These are phyloP conservation scores for Cladobotryum protrusum DNA, from an alignment of 2,329 filamentous ascomycete species.

Conservation along the genomic window DNA sequence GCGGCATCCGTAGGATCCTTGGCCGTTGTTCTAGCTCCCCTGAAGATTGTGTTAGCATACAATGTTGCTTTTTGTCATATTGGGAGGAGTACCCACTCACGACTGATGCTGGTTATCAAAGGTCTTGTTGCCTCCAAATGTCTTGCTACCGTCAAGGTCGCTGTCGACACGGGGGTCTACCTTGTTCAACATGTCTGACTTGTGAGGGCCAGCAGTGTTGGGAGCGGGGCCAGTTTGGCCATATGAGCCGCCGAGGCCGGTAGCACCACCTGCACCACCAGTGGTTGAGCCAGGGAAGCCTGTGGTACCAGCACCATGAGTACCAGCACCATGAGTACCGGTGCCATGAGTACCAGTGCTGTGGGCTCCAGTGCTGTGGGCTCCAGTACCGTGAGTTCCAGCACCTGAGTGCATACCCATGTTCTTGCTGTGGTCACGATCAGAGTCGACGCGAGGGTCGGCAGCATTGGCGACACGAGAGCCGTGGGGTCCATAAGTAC, in stretches of 20 bases:
- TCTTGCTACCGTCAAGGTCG: constrained; percentile 49
- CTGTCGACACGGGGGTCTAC: constrained; percentile 50
- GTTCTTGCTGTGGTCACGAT: constrained; percentile 3
- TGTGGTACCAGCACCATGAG: constrained; percentile 1
- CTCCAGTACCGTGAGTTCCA: constrained; percentile 17
- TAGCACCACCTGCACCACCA: constrained; percentile 1
- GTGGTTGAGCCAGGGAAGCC: neutral
- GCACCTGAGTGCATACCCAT: neutral
- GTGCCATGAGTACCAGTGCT: constrained; percentile 10
- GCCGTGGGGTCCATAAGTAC: constrained; percentile 36
- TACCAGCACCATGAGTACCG: neutral
- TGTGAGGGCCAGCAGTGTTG: constrained; percentile 39
- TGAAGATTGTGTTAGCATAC: constrained; percentile 4
- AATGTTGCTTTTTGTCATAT: neutral
- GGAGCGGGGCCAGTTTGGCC: constrained; percentile 26
- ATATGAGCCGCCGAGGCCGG: constrained; percentile 5
- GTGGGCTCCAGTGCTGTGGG: constrained; percentile 4
- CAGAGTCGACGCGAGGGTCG: constrained; percentile 45
- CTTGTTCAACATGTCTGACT: constrained; percentile 49
- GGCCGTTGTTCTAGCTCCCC: constrained; percentile 1
- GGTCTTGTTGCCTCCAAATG: constrained; percentile 47
- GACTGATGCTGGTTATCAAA: constrained; percentile 32
- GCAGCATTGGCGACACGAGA: constrained; percentile 40
- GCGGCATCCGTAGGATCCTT: constrained; percentile 50
- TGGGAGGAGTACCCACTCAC: constrained; percentile 23